Conservation (phyloP, 768 basidiomycete genomes). For the Auricularia auricula-judae region DNA sequence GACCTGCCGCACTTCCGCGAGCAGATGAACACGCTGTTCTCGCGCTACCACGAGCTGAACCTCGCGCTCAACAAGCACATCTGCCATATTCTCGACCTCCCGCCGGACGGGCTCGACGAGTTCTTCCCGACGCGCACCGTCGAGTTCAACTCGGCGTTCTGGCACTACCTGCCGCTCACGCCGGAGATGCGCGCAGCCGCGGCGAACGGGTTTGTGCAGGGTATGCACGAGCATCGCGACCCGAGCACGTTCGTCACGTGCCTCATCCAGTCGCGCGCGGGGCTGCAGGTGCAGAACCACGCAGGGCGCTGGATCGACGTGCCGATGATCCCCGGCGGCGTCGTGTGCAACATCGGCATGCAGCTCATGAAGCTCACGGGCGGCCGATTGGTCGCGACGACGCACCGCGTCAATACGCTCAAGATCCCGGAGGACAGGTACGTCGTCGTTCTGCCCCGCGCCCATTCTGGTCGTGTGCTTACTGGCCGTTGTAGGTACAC, state of each 20-base stretch:
- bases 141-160: slow-evolving; percentile 21
- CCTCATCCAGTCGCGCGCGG: slow-evolving; percentile 19
- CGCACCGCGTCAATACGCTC: slow-evolving; percentile 23
- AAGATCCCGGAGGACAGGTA: slow-evolving; percentile 15
- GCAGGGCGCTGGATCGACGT: slow-evolving; percentile 20
- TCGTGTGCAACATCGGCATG: slow-evolving; percentile 23
- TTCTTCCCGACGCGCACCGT: slow-evolving; percentile 14
- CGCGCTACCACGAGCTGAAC: slow-evolving; percentile 17
- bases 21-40: slow-evolving; percentile 18
- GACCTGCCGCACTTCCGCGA: slow-evolving; percentile 18
- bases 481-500: slow-evolving; percentile 12
- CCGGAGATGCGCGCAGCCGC: slow-evolving; percentile 12
- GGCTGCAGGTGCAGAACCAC: slow-evolving; percentile 21
- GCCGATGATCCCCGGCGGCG: slow-evolving; percentile 19
- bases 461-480: too few relatives aligned
- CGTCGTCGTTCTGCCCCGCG: too few relatives aligned
- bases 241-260: slow-evolving; percentile 22
- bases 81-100: slow-evolving; percentile 16
- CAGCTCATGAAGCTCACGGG: slow-evolving; percentile 21
- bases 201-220: slow-evolving; percentile 18
- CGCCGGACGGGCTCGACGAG: slow-evolving; percentile 12
- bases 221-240: slow-evolving; percentile 24
- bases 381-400: slow-evolving; percentile 19
- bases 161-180: slow-evolving; percentile 21
- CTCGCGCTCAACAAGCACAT: slow-evolving; percentile 21